Evolutionary conservation across 306 rosid genomes (phyloP).

Genomic region (Vigna hirtella): DNA sequence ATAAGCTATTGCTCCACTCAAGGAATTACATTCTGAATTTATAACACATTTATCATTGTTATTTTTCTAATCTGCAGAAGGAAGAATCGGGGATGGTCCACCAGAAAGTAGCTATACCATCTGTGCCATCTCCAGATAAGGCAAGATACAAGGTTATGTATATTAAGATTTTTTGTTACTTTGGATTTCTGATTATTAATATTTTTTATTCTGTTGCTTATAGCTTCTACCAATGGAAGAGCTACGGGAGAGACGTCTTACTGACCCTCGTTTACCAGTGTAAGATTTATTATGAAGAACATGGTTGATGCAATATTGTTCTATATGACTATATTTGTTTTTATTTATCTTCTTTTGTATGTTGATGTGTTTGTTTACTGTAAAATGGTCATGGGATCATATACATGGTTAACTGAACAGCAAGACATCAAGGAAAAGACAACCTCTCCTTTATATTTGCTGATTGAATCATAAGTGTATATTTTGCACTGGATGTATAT

Average conservation of each 20-base stretch:
- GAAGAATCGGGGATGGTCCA: constrained; percentile 77
- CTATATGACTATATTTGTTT: neutral
- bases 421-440: neutral
- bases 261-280: constrained; percentile 52
- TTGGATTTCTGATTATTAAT: constrained; percentile 28
- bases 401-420: neutral
- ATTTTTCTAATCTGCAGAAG: constrained; percentile 63
- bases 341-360: neutral
- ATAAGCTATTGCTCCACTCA: constrained; percentile 15
- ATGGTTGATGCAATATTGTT: constrained; percentile 29
- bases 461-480: neutral
- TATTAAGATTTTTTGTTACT: constrained; percentile 18
- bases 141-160: constrained; percentile 52
- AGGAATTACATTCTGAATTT: constrained; percentile 31
- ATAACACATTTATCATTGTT: constrained; percentile 32
- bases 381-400: neutral
- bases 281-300: constrained; percentile 39
- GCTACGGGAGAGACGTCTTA: constrained; percentile 53
- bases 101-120: constrained; percentile 74
- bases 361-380: constrained; percentile 6
- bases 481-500: neutral
- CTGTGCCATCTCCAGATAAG: constrained; percentile 76
- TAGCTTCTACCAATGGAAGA: constrained; percentile 54
- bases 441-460: neutral
- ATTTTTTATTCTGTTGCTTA: constrained; percentile 20